Evolutionary conservation across 139 green algal species (phyloP), one percentile per base, ranked within the genome.

Genomic region (Limnomonas spitsbergensis): DNA sequence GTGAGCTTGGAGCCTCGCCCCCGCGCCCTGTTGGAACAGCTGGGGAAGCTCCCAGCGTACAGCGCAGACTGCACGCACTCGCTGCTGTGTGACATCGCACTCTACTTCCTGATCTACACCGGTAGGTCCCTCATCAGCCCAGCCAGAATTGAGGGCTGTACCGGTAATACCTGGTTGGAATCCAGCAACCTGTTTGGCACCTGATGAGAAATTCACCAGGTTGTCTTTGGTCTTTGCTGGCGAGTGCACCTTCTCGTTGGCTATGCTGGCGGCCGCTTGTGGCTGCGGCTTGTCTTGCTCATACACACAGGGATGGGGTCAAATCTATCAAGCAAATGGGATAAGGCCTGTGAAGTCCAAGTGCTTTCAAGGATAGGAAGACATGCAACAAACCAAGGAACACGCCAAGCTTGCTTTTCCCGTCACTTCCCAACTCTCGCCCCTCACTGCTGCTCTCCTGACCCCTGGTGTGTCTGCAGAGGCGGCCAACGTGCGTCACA

Each of bases 71-170:
- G 7, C 27, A 37, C 14, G 7, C 56, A 70, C 78, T 82, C 53
- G 76, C 67, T 26, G 66, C 83, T 88, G 66, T 75, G 68, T 27
- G 89, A 94, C 82, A 81, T 94, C 53, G 76, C 82, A 2, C 78
- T 97, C 31, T 97, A 88, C 80, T 93, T 94, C 78, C 83, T 97
- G 66, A 88, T 97, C 53, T 97, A 83, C 72, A 83, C 79, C 26
- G 82, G 83, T 36, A 54, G n/a, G n/a, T n/a, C n/a, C n/a, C n/a
- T n/a, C n/a, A n/a, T n/a, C n/a, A n/a, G n/a, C n/a, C n/a, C n/a
- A n/a, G n/a, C n/a, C n/a, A n/a, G n/a, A n/a, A n/a, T n/a, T n/a
- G n/a, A n/a, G n/a, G n/a, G n/a, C n/a, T n/a, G n/a, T n/a, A n/a
- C n/a, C n/a, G n/a, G n/a, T n/a, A n/a, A n/a, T n/a, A n/a, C n/a